A percentile compares a stretch with the other conserved stretches of the same genome.
These are phyloP conservation scores for Xylaria flabelliformis DNA, from an alignment of 495 filamentous ascomycete genomes.

Conservation along the genomic window DNA sequence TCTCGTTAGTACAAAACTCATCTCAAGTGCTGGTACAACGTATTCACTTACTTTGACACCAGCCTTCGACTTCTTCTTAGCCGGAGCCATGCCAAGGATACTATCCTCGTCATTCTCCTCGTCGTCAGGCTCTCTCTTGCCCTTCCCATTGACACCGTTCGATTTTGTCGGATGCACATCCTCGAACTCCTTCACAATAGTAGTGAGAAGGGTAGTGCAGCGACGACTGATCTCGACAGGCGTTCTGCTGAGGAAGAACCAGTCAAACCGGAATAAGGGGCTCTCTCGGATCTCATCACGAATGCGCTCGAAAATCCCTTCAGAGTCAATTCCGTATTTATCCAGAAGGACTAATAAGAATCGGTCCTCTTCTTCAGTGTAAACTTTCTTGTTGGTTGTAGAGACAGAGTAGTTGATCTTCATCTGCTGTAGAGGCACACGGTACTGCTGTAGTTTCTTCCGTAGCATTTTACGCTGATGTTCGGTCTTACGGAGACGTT, in stretches of 20 bases:
- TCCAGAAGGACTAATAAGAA: slow-evolving; percentile 95
- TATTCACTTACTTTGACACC: slow-evolving; percentile 65
- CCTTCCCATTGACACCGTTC: slow-evolving; percentile 73
- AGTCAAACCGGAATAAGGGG: slow-evolving; percentile 96
- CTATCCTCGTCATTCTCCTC: slow-evolving; percentile 86
- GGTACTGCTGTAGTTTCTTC: slow-evolving; percentile 95
- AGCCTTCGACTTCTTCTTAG: slow-evolving; percentile 88
- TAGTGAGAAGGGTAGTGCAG: slow-evolving; percentile 92
- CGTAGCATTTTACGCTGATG: slow-evolving; percentile 93
- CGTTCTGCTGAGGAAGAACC: slow-evolving; percentile 97
- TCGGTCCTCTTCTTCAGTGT: slow-evolving; percentile 97
- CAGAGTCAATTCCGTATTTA: slow-evolving; percentile 84
- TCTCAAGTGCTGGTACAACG: background rate
- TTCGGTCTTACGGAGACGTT: slow-evolving; percentile 82
- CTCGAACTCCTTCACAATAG: slow-evolving; percentile 93
- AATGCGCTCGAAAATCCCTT: slow-evolving; percentile 83
- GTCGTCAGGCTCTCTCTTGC: slow-evolving; percentile 73
- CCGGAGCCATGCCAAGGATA: slow-evolving; percentile 73
- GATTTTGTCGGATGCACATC: slow-evolving; percentile 56
- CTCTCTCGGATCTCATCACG: slow-evolving; percentile 92
- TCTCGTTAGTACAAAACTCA: slow-evolving; percentile 31
- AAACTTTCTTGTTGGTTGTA: slow-evolving; percentile 99
- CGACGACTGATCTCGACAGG: slow-evolving; percentile 89
- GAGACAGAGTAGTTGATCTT: slow-evolving; percentile 99
- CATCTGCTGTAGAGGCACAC: slow-evolving; percentile 94